Conservation (phyloP, 768 basidiomycete species). For the Lactarius psammicola region DNA sequence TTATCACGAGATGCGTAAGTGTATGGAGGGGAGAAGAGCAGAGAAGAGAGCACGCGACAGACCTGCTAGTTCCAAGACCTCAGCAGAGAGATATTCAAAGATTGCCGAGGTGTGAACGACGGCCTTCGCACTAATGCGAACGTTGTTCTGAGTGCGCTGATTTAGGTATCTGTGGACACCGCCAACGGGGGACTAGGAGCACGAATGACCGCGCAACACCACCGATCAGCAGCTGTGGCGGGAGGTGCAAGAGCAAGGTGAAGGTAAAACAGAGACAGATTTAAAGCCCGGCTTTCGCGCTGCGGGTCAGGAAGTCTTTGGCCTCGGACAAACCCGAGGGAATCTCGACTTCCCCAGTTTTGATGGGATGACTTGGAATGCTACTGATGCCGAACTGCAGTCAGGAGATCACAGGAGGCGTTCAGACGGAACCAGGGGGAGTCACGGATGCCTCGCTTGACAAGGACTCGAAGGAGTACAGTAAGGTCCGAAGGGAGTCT, state of each 20-base stretch:
- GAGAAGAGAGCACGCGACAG: constrained; percentile 31
- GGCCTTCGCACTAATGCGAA: constrained; percentile 96
- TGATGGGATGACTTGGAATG: background rate
- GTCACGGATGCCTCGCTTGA: background rate
- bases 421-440: background rate
- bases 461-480: background rate
- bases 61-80: constrained; percentile 96
- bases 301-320: constrained; percentile 28
- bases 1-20: constrained; percentile 1
- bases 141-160: constrained; percentile 87
- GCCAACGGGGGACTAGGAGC: constrained; percentile 82
- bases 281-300: constrained; percentile 27
- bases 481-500: no score
- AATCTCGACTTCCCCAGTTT: constrained; percentile 24
- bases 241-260: background rate
- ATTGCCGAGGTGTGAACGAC: constrained; percentile 97
- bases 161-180: constrained; percentile 97
- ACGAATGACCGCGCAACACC: no score
- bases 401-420: background rate
- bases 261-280: background rate
- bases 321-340: no score
- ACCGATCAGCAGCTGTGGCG: background rate
- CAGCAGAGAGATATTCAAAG: constrained; percentile 93
- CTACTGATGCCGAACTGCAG: background rate
- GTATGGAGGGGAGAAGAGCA: background rate